A percentile compares a stretch with the other conserved stretches of the same genome.
Evolutionary conservation across 2,329 filamentous ascomycete species (phyloP).

Genomic region (Domatiomyces globalis): DNA sequence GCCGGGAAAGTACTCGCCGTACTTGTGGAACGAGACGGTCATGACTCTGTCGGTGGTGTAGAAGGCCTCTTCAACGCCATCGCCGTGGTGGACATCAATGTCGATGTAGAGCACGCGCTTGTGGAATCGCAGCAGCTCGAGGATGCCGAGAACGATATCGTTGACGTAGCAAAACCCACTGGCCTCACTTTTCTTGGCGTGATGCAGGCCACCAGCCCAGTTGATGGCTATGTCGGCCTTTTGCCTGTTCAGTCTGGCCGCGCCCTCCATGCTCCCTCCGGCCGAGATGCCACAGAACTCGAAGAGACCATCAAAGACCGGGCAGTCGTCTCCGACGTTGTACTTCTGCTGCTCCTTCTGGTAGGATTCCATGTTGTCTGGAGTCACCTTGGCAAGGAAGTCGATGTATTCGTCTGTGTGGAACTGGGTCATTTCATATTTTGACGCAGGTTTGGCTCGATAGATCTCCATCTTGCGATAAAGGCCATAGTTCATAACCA

Average conservation of each 20-base stretch:
- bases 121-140: conserved; percentile 50
- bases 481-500: conserved; percentile 60
- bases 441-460: conserved; percentile 62
- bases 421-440: conserved; percentile 60
- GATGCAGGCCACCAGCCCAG: conserved; percentile 92
- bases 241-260: conserved; percentile 51
- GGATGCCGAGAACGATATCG: conserved; percentile 53
- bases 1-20: conserved; percentile 58
- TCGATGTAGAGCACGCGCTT: conserved; percentile 53
- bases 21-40: conserved; percentile 60
- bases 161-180: conserved; percentile 99
- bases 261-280: conserved; percentile 56
- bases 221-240: conserved; percentile 59
- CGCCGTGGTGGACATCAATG: conserved; percentile 54
- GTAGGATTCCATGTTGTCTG: conserved; percentile 95
- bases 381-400: conserved; percentile 73
- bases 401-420: conserved; percentile 62
- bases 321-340: conserved; percentile 51
- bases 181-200: conserved; percentile 88
- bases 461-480: conserved; percentile 64
- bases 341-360: conserved; percentile 75
- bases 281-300: conserved; percentile 59
- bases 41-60: conserved; percentile 59
- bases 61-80: conserved; percentile 58
- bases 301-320: conserved; percentile 56